Conservation (phyloP, 1,284 basidiomycete species). For the Laetiporus sulphureus region DNA sequence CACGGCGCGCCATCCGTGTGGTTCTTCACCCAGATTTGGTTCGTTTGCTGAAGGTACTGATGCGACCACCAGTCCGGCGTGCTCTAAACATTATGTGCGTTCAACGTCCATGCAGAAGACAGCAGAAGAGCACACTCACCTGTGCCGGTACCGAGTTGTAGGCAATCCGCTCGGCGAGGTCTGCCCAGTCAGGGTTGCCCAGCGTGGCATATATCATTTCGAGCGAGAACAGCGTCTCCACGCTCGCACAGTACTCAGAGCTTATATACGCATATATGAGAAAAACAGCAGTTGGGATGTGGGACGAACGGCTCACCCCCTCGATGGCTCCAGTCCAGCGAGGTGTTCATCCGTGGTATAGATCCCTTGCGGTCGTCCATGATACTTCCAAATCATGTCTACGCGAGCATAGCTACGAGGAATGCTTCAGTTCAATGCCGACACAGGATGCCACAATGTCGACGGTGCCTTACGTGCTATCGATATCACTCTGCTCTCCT, state of each 20-base stretch:
- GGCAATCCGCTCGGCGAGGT: conserved; percentile 38
- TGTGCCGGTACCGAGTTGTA: conserved; percentile 54
- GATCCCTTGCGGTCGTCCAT: conserved; percentile 53
- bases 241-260: conserved; percentile 52
- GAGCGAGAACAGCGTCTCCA: conserved; percentile 58
- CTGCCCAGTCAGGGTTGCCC: conserved; percentile 1
- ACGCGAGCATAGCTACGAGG: background rate
- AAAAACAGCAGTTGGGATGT: background rate
- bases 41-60: conserved; percentile 56
- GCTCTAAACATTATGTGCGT: conserved; percentile 13
- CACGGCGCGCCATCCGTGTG: conserved; percentile 35
- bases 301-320: conserved; percentile 39
- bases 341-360: conserved; percentile 55
- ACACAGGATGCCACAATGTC: too few relatives aligned
- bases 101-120: background rate
- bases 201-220: conserved; percentile 1
- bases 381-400: conserved; percentile 52
- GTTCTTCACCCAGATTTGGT: conserved; percentile 51
- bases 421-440: background rate
- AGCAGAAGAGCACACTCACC: conserved; percentile 14
- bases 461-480: conserved; percentile 3
- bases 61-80: conserved; percentile 47
- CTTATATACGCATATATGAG: conserved; percentile 15
- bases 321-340: conserved; percentile 41
- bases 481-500: conserved; percentile 5